Conservation (phyloP, 1,284 basidiomycete species). For the Fereydounia khargensis region DNA sequence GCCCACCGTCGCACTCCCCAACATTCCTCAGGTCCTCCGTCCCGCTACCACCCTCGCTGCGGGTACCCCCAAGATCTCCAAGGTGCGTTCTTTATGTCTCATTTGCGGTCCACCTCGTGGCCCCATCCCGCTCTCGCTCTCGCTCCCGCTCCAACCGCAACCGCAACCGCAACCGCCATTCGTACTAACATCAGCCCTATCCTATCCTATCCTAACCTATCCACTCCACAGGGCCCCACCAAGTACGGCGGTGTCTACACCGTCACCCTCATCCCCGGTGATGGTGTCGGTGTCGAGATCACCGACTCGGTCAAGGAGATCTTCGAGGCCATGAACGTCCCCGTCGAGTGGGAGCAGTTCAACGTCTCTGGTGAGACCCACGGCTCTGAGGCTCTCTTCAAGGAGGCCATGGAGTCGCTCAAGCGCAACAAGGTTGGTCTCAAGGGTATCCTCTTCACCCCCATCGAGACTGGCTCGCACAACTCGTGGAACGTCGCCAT, state of each 20-base stretch:
- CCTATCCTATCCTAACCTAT: not conserved
- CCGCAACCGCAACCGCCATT: too few relatives aligned
- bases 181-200: too few relatives aligned
- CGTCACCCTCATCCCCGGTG: constrained; percentile 57
- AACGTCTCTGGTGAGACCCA: constrained; percentile 95
- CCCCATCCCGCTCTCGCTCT: too few relatives aligned
- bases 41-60: constrained; percentile 75
- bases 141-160: too few relatives aligned
- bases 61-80: constrained; percentile 72
- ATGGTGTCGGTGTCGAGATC: constrained; percentile 84
- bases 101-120: too few relatives aligned
- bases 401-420: constrained; percentile 84
- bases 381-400: constrained; percentile 90
- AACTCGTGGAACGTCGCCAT: constrained; percentile 99
- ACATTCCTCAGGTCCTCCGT: constrained; percentile 34
- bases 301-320: constrained; percentile 99
- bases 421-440: constrained; percentile 97
- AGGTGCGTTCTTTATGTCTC: too few relatives aligned
- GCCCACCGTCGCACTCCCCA: constrained; percentile 31
- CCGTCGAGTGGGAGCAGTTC: constrained; percentile 99
- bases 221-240: constrained; percentile 68
- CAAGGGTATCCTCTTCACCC: constrained; percentile 99
- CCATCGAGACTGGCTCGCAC: constrained; percentile 91
- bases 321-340: constrained; percentile 93
- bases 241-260: constrained; percentile 84